Conservation (phyloP, 495 filamentous ascomycete species). For the Penicillium lagena region DNA sequence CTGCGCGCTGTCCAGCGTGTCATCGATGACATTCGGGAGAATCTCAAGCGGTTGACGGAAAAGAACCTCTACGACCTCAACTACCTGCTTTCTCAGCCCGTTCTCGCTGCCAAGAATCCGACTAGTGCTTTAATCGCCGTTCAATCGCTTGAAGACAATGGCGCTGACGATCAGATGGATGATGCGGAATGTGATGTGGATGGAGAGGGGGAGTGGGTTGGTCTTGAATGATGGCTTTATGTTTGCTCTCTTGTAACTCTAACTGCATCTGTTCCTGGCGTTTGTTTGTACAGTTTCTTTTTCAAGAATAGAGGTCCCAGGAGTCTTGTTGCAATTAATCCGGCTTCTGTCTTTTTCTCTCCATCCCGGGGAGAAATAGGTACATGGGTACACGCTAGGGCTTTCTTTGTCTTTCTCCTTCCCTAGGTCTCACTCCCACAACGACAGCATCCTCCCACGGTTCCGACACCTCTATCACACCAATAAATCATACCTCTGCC, state of each 20-base stretch:
- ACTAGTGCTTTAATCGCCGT: slow-evolving; percentile 20
- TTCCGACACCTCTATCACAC: too few species aligned
- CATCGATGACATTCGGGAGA: slow-evolving; percentile 68
- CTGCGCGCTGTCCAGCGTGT: slow-evolving; percentile 71
- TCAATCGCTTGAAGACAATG: slow-evolving; percentile 18
- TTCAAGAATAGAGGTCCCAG: slow-evolving; percentile 3
- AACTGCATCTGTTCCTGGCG: slow-evolving; percentile 41
- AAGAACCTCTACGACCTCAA: slow-evolving; percentile 82
- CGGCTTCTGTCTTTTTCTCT: too few species aligned
- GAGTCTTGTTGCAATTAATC: neutral
- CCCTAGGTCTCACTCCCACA: too few species aligned
- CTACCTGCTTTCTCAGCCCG: slow-evolving; percentile 57
- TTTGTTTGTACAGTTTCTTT: slow-evolving; percentile 24
- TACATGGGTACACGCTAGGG: too few species aligned
- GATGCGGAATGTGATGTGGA: slow-evolving; percentile 16
- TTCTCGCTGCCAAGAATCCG: slow-evolving; percentile 28
- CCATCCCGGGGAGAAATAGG: too few species aligned
- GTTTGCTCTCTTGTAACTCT: slow-evolving; percentile 19
- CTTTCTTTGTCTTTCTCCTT: too few species aligned
- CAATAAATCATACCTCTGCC: too few species aligned
- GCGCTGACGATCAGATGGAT: slow-evolving; percentile 26
- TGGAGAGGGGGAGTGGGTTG: slow-evolving; percentile 35
- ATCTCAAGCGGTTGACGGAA: slow-evolving; percentile 69
- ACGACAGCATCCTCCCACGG: too few species aligned
- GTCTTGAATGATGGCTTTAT: slow-evolving; percentile 28